phyloP scores from a whole-genome alignment of 257 asterid species.

The Solanum commersonii region DNA sequence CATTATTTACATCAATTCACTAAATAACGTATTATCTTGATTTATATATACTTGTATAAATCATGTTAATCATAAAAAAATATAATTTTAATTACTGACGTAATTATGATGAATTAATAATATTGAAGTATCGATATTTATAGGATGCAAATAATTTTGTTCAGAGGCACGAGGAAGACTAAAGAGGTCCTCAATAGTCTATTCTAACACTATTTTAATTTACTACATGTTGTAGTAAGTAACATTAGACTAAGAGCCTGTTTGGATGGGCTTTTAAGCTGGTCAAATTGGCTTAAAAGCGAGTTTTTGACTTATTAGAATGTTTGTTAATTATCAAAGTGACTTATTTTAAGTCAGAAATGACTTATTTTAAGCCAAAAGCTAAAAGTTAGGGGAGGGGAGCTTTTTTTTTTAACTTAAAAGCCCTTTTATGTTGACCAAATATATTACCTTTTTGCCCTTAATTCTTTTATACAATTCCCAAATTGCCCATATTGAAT shows the following conservation, averaged over 20 bases:
- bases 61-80: not conserved
- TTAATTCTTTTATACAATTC: too few species aligned
- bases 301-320: too few species aligned
- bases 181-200: not conserved
- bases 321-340: too few species aligned
- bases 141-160: not conserved
- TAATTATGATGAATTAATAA: not conserved
- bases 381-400: too few species aligned
- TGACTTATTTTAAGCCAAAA: too few species aligned
- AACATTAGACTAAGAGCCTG: not conserved
- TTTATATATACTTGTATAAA: not conserved
- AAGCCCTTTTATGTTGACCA: too few species aligned
- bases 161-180: not conserved
- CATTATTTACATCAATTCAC: not conserved
- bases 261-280: too few species aligned
- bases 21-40: not conserved
- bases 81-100: not conserved
- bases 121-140: not conserved
- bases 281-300: too few species aligned
- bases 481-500: too few species aligned
- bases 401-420: too few species aligned
- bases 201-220: not conserved
- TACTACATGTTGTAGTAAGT: not conserved
- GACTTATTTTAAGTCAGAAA: too few species aligned
- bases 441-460: too few species aligned